These are phyloP conservation scores for Senna siamea DNA, from an alignment of 306 rosid genomes.

Conservation along the genomic window DNA sequence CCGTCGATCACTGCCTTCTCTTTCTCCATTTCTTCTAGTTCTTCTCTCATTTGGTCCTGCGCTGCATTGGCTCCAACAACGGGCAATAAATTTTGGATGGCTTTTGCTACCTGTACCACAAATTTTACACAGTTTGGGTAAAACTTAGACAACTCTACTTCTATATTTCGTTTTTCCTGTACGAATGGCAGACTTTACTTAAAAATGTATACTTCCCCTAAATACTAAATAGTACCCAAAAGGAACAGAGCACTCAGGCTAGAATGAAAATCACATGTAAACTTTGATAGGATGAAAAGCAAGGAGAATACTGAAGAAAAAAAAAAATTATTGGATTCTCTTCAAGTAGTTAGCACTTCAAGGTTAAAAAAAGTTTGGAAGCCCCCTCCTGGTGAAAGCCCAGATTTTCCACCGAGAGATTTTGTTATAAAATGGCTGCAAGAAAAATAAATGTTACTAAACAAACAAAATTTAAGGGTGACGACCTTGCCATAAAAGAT, in stretches of 20 bases:
- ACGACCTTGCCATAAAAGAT: not conserved
- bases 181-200: slow-evolving; percentile 35
- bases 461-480: not conserved
- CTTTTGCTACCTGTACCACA: slow-evolving; percentile 66
- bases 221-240: slow-evolving; percentile 20
- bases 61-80: slow-evolving; percentile 39
- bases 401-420: slow-evolving; percentile 3
- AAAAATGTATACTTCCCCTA: not conserved
- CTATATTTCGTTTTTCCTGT: slow-evolving; percentile 17
- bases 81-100: slow-evolving; percentile 46
- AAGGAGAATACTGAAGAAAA: not conserved
- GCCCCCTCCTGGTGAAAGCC: not conserved
- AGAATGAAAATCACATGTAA: not conserved
- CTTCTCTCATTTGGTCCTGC: slow-evolving; percentile 40
- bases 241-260: not conserved
- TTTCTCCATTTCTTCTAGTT: slow-evolving; percentile 66
- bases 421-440: not conserved
- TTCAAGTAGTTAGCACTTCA: not conserved
- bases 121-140: slow-evolving; percentile 52
- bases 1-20: slow-evolving; percentile 56
- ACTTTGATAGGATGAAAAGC: not conserved
- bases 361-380: not conserved
- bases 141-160: slow-evolving; percentile 41
- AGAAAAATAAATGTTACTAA: not conserved
- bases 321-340: not conserved